These are phyloP conservation scores for Pythium folliculosum DNA, from an alignment of 352 stramenopile genomes.

Conservation along the genomic window DNA sequence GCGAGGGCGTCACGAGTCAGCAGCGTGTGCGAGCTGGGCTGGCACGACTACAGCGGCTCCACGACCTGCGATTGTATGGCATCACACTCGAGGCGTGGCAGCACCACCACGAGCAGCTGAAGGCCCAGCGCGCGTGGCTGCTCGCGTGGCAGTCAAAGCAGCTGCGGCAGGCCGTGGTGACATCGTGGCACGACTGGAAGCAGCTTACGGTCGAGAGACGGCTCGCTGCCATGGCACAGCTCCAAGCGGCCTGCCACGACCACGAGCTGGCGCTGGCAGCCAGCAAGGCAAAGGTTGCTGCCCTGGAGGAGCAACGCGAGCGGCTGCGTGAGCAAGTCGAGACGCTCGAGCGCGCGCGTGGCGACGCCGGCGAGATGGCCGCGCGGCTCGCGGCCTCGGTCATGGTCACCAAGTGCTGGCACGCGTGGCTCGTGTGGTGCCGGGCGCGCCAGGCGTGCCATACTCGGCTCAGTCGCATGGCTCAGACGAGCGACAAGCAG, in stretches of 20 bases:
- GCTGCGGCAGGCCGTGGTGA: not conserved
- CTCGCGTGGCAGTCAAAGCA: not conserved
- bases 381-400: not conserved
- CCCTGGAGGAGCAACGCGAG: not conserved
- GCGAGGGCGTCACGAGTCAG: not conserved
- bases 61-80: slow-evolving; percentile 3
- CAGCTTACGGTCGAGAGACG: not conserved
- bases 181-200: slow-evolving; percentile 16
- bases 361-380: not conserved
- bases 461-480: not conserved
- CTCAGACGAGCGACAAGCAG: not conserved
- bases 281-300: not conserved
- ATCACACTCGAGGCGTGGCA: slow-evolving; percentile 15
- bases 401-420: not conserved
- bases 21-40: slow-evolving; percentile 5
- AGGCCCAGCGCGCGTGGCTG: slow-evolving; percentile 12
- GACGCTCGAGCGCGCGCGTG: not conserved
- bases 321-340: not conserved
- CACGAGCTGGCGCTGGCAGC: not conserved
- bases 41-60: slow-evolving; percentile 4
- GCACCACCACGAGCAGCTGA: not conserved
- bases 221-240: not conserved
- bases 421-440: not conserved
- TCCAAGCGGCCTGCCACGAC: not conserved
- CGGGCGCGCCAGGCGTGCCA: no score